Base-by-base conservation (phyloP, 1,284 basidiomycete species). In the Tetrapyrgos nigripes region DNA sequence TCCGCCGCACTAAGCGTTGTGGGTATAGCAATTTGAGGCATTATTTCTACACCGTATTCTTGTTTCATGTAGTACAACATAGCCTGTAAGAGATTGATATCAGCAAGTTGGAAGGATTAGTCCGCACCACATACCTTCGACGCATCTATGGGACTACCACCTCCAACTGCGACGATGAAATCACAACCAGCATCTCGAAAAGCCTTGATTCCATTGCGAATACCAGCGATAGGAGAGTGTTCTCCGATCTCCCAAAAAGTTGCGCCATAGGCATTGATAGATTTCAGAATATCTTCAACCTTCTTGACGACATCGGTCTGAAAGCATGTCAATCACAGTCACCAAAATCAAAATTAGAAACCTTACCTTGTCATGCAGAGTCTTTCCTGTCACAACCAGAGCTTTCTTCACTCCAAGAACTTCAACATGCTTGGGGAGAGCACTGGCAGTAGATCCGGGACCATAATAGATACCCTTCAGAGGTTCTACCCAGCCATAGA, bases 1-100 rank as follows among this genome's bases (percentile, higher is more conserved):
- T 94, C 92, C 1, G 92, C 93, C 1, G 91, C 91, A 62, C 88
- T 91, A 29, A 94, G 75, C 5, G 92, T 93, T 2, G 92, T 94
- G 0, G 92, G 92, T 53, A 94, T 86, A 4, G 91, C 89, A 57
- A 94, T 87, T 64, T 88, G 84, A 31, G 66, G 79, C 55, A 74
- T 77, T 66, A 65, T 78, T 57, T 69, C 69, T 2, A 80, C 82
- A 17, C 83, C 84, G 3, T 64, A 73, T 60, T 86, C 82, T 64
- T 88, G 73, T 60, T 87, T 84, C 35, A 85, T 74, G 57, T 81
- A 79, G 70, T 86, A 87, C 13, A 88, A 70, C 37, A 92, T 88
- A 1, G 85, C 85, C 68, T 93, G 92, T 28, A 88, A 78, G 2
- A 89, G n/a, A n/a, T n/a, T n/a, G n/a, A n/a, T 90, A 70, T 94